Percentiles rank a stretch among this genome's conserved stretches.
These are phyloP conservation scores for Saussurea involucrata DNA, from an alignment of 129 eudicot species.

Conservation along the genomic window DNA sequence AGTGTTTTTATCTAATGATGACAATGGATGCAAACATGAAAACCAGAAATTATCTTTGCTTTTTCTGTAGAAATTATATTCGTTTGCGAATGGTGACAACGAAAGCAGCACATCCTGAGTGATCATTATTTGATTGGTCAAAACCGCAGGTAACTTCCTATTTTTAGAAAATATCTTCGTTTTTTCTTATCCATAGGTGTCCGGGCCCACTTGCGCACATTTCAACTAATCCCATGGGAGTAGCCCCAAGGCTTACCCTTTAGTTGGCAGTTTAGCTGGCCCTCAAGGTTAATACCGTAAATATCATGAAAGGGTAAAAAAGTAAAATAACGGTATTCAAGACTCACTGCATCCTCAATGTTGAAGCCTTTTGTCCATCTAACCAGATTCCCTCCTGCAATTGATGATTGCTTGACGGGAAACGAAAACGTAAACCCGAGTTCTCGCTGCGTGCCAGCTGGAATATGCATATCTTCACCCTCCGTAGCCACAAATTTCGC, in stretches of 20 bases:
- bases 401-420: constrained; percentile 83
- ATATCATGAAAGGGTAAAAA: not conserved
- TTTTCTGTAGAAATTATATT: not conserved
- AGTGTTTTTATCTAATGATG: not conserved
- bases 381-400: constrained; percentile 80
- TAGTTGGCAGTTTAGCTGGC: not conserved
- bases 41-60: not conserved
- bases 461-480: constrained; percentile 65
- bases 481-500: constrained; percentile 87
- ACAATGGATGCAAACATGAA: not conserved
- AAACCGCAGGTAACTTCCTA: not conserved
- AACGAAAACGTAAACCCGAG: constrained; percentile 96
- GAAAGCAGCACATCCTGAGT: not conserved
- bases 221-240: not conserved
- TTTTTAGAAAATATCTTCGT: not conserved
- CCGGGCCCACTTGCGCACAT: too few species aligned
- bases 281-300: not conserved
- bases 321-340: not conserved
- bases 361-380: constrained; percentile 96
- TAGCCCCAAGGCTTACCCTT: too few species aligned
- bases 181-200: not conserved
- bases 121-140: not conserved
- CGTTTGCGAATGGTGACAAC: not conserved
- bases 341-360: constrained; percentile 72
- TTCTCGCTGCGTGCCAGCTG: constrained; percentile 79